Evolutionary conservation across 371 early-diverging fungal species (phyloP).

Genomic region (Mortierella sp.): DNA sequence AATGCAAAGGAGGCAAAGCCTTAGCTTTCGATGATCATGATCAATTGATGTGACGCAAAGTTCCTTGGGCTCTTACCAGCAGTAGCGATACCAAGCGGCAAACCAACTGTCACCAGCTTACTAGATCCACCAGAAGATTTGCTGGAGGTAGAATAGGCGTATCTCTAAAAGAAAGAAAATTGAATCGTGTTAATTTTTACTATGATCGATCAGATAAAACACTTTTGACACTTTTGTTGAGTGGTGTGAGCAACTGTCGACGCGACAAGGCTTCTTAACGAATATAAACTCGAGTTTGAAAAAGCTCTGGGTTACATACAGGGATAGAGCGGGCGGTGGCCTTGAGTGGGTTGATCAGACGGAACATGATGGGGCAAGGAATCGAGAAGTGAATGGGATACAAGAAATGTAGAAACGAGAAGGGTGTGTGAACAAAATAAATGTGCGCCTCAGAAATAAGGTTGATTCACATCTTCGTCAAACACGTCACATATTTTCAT

Average conservation of each 20-base stretch:
- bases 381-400: background rate
- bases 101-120: constrained; percentile 50
- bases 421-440: background rate
- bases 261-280: no score
- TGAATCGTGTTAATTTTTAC: background rate
- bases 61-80: constrained; percentile 29
- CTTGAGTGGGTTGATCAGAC: constrained; percentile 50
- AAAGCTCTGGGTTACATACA: constrained; percentile 15
- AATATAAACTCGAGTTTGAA: background rate
- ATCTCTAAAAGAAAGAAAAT: constrained; percentile 25
- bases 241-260: background rate
- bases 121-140: constrained; percentile 41
- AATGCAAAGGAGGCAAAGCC: no score
- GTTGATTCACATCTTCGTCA: background rate
- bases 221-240: background rate
- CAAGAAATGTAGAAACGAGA: background rate
- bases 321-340: constrained; percentile 28
- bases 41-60: no score
- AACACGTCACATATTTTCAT: background rate
- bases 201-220: constrained; percentile 1
- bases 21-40: no score
- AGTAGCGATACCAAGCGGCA: constrained; percentile 43
- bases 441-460: background rate
- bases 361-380: constrained; percentile 25
- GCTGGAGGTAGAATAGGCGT: constrained; percentile 46